Conservation (phyloP, 768 basidiomycete genomes). For the Hericium alpestre region DNA sequence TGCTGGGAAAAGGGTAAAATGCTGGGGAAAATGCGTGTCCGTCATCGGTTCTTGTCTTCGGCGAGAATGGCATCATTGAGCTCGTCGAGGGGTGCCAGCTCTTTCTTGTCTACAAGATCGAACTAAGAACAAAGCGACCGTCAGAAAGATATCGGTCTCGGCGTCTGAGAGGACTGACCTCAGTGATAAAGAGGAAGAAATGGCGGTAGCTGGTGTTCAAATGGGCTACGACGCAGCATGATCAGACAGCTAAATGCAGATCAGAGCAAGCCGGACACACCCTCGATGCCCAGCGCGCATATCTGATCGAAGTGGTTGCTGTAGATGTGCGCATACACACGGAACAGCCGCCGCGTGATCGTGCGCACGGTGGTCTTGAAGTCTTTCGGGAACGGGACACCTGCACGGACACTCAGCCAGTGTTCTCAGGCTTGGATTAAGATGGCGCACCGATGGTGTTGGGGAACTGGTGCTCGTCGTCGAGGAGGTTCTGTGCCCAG, state of each 20-base stretch:
- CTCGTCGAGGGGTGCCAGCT: conserved; percentile 88
- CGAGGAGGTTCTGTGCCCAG: conserved; percentile 88
- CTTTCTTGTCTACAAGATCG: conserved; percentile 92
- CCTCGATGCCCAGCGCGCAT: conserved; percentile 96
- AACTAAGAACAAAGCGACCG: conserved; percentile 41
- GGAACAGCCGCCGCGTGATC: conserved; percentile 85
- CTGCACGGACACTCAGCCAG: not conserved
- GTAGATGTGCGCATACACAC: conserved; percentile 97
- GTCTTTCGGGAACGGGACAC: conserved; percentile 6
- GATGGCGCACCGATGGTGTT: conserved; percentile 74
- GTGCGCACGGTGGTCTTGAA: conserved; percentile 73
- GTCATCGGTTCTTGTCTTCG: conserved; percentile 34
- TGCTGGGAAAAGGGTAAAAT: too few relatives aligned
- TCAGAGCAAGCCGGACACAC: conserved; percentile 29
- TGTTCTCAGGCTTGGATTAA: not conserved
- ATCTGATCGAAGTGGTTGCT: conserved; percentile 99
- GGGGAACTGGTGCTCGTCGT: conserved; percentile 88
- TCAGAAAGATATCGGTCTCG: not conserved
- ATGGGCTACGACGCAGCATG: conserved; percentile 50
- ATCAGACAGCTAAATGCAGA: not conserved
- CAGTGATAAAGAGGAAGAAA: conserved; percentile 93
- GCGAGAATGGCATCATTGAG: conserved; percentile 83
- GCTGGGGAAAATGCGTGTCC: not conserved
- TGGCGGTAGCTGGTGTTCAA: conserved; percentile 97
- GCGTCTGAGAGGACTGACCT: conserved; percentile 41